Conservation (phyloP, 225 moss, liverwort and hornwort species). For the Physcomitrellopsis africana region DNA sequence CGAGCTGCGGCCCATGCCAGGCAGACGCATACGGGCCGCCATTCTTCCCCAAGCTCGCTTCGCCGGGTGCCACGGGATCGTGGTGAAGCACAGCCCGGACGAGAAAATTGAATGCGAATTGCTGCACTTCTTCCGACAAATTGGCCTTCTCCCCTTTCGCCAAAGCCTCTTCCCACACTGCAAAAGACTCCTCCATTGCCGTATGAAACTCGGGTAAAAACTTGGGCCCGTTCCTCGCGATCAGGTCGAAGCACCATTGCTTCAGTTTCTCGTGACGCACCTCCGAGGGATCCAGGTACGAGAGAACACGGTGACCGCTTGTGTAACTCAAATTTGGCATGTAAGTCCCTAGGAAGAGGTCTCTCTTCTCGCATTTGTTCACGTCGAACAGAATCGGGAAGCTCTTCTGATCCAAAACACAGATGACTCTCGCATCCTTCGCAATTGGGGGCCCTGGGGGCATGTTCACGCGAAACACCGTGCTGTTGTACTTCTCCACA, state of each 20-base stretch:
- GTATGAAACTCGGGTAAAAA: slow-evolving; percentile 55
- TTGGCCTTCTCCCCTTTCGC: slow-evolving; percentile 39
- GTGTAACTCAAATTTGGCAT: slow-evolving; percentile 44
- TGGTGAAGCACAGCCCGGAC: slow-evolving; percentile 50
- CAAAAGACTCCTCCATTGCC: slow-evolving; percentile 51
- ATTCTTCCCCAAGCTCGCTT: slow-evolving; percentile 46
- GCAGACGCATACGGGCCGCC: slow-evolving; percentile 31
- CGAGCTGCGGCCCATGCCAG: slow-evolving; percentile 47
- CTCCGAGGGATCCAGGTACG: slow-evolving; percentile 62
- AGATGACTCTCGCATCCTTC: slow-evolving; percentile 43
- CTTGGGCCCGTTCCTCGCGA: slow-evolving; percentile 42
- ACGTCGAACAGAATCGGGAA: slow-evolving; percentile 66
- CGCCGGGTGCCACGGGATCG: slow-evolving; percentile 47
- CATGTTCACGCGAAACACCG: slow-evolving; percentile 67
- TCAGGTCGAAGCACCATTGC: slow-evolving; percentile 54
- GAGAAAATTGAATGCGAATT: slow-evolving; percentile 51
- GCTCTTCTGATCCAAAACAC: slow-evolving; percentile 64
- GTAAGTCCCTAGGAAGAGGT: slow-evolving; percentile 57
- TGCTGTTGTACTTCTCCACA: slow-evolving; percentile 66
- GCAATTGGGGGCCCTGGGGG: slow-evolving; percentile 58
- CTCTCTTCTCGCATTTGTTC: slow-evolving; percentile 60
- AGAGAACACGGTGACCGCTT: slow-evolving; percentile 35
- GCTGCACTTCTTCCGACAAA: slow-evolving; percentile 35
- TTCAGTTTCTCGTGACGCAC: slow-evolving; percentile 59
- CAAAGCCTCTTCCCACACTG: slow-evolving; percentile 55